Conservation (phyloP, 2,329 filamentous ascomycete genomes). For the Cordyceps cicadae region DNA sequence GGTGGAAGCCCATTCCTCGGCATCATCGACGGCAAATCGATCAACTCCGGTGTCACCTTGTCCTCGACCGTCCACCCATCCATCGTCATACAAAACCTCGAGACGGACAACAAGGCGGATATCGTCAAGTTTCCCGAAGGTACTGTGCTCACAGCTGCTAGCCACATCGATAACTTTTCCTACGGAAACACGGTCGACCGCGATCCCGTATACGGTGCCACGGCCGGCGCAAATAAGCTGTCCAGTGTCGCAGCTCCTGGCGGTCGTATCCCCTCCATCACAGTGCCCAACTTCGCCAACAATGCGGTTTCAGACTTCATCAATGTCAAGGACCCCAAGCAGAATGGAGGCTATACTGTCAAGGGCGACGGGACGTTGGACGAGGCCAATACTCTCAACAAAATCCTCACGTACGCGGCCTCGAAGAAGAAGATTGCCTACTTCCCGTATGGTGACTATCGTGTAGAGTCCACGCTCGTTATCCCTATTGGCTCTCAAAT, state of each 20-base stretch:
- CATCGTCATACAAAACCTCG: slow-evolving; percentile 35
- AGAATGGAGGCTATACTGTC: slow-evolving; percentile 23
- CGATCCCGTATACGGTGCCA: slow-evolving; percentile 29
- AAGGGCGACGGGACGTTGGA: slow-evolving; percentile 31
- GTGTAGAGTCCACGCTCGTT: slow-evolving; percentile 20
- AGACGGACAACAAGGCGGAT: slow-evolving; percentile 30
- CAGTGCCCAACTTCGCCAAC: slow-evolving; percentile 32
- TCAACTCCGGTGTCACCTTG: slow-evolving; percentile 34
- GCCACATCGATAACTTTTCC: slow-evolving; percentile 30
- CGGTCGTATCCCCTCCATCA: slow-evolving; percentile 27
- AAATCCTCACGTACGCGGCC: slow-evolving; percentile 29
- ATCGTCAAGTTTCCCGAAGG: slow-evolving; percentile 25
- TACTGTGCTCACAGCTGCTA: slow-evolving; percentile 22
- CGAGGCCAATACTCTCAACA: slow-evolving; percentile 30
- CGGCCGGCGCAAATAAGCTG: slow-evolving; percentile 23
- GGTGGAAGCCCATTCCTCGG: slow-evolving; percentile 32
- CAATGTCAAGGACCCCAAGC: slow-evolving; percentile 30
- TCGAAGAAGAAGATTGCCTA: slow-evolving; percentile 22
- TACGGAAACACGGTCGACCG: slow-evolving; percentile 34
- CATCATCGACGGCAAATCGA: slow-evolving; percentile 31
- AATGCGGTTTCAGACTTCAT: slow-evolving; percentile 21
- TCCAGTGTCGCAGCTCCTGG: slow-evolving; percentile 28
- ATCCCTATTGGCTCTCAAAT: slow-evolving; percentile 36
- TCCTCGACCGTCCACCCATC: slow-evolving; percentile 29
- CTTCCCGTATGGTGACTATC: slow-evolving; percentile 23